Evolutionary conservation across 768 basidiomycete species (phyloP).

Genomic region (Phylloporus scabripes): DNA sequence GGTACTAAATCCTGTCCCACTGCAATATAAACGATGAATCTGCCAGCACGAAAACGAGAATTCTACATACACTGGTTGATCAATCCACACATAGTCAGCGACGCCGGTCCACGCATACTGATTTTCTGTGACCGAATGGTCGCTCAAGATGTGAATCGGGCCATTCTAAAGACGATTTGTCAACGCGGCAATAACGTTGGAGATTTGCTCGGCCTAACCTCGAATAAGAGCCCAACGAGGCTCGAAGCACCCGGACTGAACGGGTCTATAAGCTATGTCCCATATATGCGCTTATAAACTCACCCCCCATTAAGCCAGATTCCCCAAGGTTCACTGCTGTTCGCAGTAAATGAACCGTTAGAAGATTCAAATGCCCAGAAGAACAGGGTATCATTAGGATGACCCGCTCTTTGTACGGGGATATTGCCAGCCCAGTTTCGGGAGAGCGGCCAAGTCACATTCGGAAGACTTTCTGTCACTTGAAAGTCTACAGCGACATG

Average conservation of each 20-base stretch:
- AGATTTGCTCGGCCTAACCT: conserved; percentile 35
- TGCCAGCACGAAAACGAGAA: not conserved
- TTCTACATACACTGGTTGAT: conserved; percentile 55
- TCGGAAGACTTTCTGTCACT: conserved; percentile 51
- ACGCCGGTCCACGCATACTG: conserved; percentile 53
- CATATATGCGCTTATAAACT: conserved; percentile 10
- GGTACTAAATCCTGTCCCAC: conserved; percentile 62
- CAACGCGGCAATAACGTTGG: conserved; percentile 14
- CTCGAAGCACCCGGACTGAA: conserved; percentile 67
- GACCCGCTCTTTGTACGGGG: conserved; percentile 52
- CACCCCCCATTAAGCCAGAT: conserved; percentile 78
- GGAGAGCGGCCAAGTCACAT: conserved; percentile 46
- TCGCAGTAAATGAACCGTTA: conserved; percentile 49
- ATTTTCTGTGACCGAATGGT: conserved; percentile 49
- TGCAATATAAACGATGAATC: conserved; percentile 19
- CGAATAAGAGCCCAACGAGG: conserved; percentile 56
- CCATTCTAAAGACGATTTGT: conserved; percentile 53
- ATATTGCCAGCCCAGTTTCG: conserved; percentile 60
- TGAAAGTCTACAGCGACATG: conserved; percentile 43
- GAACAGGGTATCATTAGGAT: conserved; percentile 62
- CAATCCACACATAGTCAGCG: conserved; percentile 68
- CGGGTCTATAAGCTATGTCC: conserved; percentile 22
- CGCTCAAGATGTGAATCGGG: conserved; percentile 50
- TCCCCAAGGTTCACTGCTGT: conserved; percentile 51
- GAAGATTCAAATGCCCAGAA: conserved; percentile 59